Evolutionary conservation across 371 early-diverging fungal genomes (phyloP).

Genomic region (Mucor irregularis): DNA sequence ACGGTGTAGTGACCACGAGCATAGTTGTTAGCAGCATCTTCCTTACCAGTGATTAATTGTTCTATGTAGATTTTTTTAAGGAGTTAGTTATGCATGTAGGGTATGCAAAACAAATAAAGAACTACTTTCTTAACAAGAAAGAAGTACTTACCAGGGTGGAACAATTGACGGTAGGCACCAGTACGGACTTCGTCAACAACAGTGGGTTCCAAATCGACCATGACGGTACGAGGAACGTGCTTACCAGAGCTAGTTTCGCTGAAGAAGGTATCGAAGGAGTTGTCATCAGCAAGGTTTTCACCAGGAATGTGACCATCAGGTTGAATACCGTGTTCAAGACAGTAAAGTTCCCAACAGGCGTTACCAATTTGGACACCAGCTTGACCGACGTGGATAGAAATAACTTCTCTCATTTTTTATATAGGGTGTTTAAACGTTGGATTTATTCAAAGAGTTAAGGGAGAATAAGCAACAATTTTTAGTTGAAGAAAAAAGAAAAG

Average conservation of each 20-base stretch:
- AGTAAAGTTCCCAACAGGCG: conserved; percentile 99
- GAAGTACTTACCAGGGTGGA: conserved; percentile 93
- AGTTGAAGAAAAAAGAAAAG: neutral
- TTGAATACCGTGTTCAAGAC: conserved; percentile 97
- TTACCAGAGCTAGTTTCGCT: conserved; percentile 95
- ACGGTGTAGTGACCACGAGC: conserved; percentile 99
- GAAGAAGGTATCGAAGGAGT: conserved; percentile 85
- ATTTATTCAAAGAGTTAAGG: conserved; percentile 28
- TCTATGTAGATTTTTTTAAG: conserved; percentile 93
- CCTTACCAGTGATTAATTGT: conserved; percentile 98
- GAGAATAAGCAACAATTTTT: conserved; percentile 23
- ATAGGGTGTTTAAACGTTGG: conserved; percentile 13
- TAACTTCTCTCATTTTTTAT: conserved; percentile 93
- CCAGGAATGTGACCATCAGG: conserved; percentile 94
- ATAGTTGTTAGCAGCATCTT: conserved; percentile 99
- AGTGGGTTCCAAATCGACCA: conserved; percentile 98
- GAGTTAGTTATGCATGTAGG: conserved; percentile 91
- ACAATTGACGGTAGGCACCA: conserved; percentile 95
- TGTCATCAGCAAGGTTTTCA: conserved; percentile 36
- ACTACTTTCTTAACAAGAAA: too few relatives aligned
- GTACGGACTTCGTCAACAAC: conserved; percentile 97
- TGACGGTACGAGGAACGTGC: conserved; percentile 98
- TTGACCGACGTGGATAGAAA: conserved; percentile 97
- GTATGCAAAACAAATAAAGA: neutral
- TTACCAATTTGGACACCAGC: conserved; percentile 99